phyloP scores from a whole-genome alignment of 768 basidiomycete genomes.

The Calocybe cyanea region DNA sequence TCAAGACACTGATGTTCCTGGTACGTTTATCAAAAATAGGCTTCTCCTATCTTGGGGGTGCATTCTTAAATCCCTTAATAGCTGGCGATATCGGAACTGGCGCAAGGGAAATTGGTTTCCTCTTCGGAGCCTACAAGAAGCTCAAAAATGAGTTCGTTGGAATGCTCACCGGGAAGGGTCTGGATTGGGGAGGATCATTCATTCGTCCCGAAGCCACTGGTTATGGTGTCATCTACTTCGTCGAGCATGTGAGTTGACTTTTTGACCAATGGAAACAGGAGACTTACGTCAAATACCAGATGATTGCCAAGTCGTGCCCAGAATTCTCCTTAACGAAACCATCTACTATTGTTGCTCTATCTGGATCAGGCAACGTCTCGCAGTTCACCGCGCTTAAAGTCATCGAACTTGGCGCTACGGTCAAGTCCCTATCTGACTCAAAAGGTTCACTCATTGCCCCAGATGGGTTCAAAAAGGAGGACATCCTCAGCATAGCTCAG shows the following conservation, averaged over 20 bases:
- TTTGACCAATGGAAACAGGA: not conserved
- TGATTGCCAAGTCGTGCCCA: conserved; percentile 55
- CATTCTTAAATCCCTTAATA: conserved; percentile 10
- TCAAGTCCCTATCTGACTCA: conserved; percentile 72
- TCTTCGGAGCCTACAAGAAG: conserved; percentile 79
- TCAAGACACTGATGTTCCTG: conserved; percentile 70
- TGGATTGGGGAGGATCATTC: conserved; percentile 66
- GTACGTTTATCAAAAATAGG: conserved; percentile 20
- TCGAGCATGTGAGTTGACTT: conserved; percentile 52
- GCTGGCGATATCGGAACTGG: conserved; percentile 75
- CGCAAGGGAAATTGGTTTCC: conserved; percentile 70
- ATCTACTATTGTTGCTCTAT: conserved; percentile 50
- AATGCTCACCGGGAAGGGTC: conserved; percentile 70
- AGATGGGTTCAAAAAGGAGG: conserved; percentile 54
- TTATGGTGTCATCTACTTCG: conserved; percentile 75
- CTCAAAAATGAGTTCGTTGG: conserved; percentile 66
- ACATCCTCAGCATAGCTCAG: conserved; percentile 46
- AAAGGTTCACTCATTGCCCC: conserved; percentile 61
- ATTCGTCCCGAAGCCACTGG: conserved; percentile 75
- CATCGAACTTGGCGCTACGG: conserved; percentile 70
- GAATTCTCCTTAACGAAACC: conserved; percentile 47
- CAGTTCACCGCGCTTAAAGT: conserved; percentile 75
- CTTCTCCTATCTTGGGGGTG: too few relatives aligned
- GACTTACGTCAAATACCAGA: conserved; percentile 28
- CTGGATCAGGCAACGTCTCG: conserved; percentile 72